Conservation (phyloP, 495 filamentous ascomycete genomes). For the Trypethelium eluteriae region DNA sequence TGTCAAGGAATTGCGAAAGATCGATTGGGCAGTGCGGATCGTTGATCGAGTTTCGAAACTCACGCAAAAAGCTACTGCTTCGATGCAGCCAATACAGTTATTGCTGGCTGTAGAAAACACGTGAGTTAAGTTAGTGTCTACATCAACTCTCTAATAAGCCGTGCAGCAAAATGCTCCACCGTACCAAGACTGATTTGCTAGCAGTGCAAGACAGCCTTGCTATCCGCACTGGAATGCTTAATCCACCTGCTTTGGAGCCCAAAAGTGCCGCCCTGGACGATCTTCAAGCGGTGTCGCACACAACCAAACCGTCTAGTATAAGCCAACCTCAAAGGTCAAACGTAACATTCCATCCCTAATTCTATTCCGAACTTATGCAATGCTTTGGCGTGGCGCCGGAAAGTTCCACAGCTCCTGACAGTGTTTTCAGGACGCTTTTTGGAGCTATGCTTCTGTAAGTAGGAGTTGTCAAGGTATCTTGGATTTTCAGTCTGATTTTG, state of each 20-base stretch:
- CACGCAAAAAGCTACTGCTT: not conserved
- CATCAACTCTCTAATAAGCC: not conserved
- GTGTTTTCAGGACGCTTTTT: no score
- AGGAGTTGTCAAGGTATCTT: not conserved
- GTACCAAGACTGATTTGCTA: not conserved
- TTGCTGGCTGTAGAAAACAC: not conserved
- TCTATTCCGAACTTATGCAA: no score
- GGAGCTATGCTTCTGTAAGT: not conserved
- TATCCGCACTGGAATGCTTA: not conserved
- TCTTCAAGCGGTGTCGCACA: no score
- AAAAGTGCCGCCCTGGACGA: not conserved
- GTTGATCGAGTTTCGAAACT: not conserved
- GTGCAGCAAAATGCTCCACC: not conserved
- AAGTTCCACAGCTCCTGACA: no score
- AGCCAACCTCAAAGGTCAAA: no score
- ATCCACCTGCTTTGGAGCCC: not conserved
- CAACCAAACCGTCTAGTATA: no score
- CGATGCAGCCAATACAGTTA: not conserved
- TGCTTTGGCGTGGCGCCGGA: no score
- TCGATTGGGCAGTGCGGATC: not conserved
- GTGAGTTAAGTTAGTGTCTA: not conserved
- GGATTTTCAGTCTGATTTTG: not conserved
- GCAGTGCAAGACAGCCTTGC: not conserved
- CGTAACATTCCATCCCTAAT: no score
- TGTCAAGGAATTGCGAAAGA: not conserved